These are phyloP conservation scores for Pyricularia pennisetigena DNA, from an alignment of 2,329 filamentous ascomycete species.

Conservation along the genomic window DNA sequence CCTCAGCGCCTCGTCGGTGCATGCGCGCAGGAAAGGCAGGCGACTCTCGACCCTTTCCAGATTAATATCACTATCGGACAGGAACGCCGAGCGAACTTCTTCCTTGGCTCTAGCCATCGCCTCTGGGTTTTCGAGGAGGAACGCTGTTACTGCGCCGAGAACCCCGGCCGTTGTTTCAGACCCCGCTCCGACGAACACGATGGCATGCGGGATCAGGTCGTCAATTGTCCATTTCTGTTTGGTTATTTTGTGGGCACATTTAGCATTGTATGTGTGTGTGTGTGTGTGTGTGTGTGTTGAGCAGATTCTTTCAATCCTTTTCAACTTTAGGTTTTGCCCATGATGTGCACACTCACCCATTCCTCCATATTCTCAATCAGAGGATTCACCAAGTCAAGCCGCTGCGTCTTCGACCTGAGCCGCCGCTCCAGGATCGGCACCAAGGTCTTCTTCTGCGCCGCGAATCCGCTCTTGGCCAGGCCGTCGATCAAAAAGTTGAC, in stretches of 20 bases:
- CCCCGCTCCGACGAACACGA: conserved; percentile 22
- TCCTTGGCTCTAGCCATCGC: conserved; percentile 13
- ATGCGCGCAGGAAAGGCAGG: conserved; percentile 10
- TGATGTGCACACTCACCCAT: background rate
- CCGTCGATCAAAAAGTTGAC: background rate
- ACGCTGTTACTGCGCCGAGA: conserved; percentile 52
- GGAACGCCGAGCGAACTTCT: conserved; percentile 19
- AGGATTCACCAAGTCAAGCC: background rate
- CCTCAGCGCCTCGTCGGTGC: conserved; percentile 9
- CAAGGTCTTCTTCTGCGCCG: background rate
- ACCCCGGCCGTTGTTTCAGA: conserved; percentile 54
- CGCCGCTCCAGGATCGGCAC: background rate
- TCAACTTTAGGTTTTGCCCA: background rate
- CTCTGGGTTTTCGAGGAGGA: conserved; percentile 15
- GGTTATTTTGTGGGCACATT: background rate
- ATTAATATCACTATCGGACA: conserved; percentile 15
- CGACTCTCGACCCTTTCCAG: conserved; percentile 6
- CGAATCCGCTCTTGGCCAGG: background rate
- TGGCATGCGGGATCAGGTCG: background rate
- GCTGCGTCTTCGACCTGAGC: background rate
- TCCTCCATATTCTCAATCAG: background rate
- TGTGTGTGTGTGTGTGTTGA: background rate
- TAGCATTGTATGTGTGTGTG: background rate
- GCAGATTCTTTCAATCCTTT: background rate
- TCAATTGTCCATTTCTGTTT: background rate